Evolutionary conservation across 495 filamentous ascomycete genomes (phyloP).

Genomic region (Hypoxylon crocopeplum): DNA sequence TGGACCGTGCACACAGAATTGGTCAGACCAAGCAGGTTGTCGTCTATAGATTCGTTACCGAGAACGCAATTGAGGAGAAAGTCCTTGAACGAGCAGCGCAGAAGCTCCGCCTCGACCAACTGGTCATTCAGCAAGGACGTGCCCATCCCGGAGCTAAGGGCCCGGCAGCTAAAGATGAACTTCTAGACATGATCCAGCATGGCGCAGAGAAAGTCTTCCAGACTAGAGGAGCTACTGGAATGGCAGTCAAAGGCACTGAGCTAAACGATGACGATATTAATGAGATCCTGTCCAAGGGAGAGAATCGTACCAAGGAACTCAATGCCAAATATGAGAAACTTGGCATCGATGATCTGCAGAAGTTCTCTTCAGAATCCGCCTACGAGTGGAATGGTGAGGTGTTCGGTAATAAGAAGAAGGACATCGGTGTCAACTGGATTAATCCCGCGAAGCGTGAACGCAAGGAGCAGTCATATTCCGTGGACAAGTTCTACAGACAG

Average conservation of each 20-base stretch:
- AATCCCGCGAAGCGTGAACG: conserved; percentile 98
- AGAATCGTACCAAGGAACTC: conserved; percentile 85
- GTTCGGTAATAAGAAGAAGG: conserved; percentile 90
- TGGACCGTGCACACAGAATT: conserved; percentile 98
- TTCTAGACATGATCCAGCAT: conserved; percentile 98
- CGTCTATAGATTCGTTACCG: conserved; percentile 95
- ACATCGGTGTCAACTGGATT: conserved; percentile 96
- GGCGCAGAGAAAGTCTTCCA: conserved; percentile 94
- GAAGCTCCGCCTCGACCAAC: conserved; percentile 94
- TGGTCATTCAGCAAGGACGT: conserved; percentile 99
- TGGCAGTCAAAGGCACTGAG: conserved; percentile 65
- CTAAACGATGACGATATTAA: conserved; percentile 90
- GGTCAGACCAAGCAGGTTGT: conserved; percentile 98
- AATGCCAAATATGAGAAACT: conserved; percentile 95
- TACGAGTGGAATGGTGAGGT: conserved; percentile 99
- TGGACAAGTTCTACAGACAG: conserved; percentile 98
- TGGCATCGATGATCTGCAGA: conserved; percentile 97
- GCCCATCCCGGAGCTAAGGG: conserved; percentile 90
- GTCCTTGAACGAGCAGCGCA: conserved; percentile 97
- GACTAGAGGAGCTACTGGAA: conserved; percentile 64
- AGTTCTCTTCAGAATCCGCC: conserved; percentile 94
- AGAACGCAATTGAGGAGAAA: conserved; percentile 98
- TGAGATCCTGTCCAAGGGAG: conserved; percentile 81
- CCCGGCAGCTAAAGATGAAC: conserved; percentile 89
- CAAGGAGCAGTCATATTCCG: conserved; percentile 96